Evolutionary conservation across 768 basidiomycete species (phyloP), one percentile per base, ranked within the genome.

Genomic region (Tylopilus rubrobrunneus): DNA sequence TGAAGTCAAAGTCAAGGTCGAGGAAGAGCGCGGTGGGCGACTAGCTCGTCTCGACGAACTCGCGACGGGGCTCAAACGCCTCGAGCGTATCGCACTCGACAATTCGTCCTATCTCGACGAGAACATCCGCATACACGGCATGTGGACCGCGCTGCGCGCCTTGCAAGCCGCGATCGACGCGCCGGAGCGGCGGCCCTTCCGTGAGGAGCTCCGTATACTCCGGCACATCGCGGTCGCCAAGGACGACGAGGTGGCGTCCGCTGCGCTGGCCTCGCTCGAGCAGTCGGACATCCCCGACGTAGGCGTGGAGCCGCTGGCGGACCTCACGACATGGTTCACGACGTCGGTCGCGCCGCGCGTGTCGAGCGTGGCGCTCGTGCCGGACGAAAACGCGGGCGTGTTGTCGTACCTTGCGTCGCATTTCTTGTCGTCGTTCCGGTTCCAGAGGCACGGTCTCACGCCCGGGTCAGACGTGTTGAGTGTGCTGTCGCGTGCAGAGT

Each of bases 31-130:
- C 42, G 93, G 93, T 15, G 94, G 94, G 12, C 88, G 97, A 51
- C 80, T 99, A 10, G 89, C 93, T 43, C 97, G 94, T 71, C 84
- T 99, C 33, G 93, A 96, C 64, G 90, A 95, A 68, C 86, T 99
- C 45, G 87, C 93, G 10, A 83, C 89, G 6, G 87, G 88, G 45
- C 74, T 98, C 60, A 95, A 97, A 70, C 86, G 90, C 57, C 83
- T 99, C 29, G 93, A 97, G 70, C 84, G 89, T 54, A 78, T 97
- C 55, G 87, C 94, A 0, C 79, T 96, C 29, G 94, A 96, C 72
- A 98, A 98, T 72, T 89, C 89, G 4, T 74, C 78, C 17, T 89
- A 91, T 61, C 85, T 98, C 50, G 93, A 96, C 65, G 94, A 97
- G 71, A 98, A 96, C 70, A 83, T 95, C 54, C 87, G 91, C 52